Evolutionary conservation across 164 flowering plant genomes (phyloP).

Genomic region (Saururus chinensis): DNA sequence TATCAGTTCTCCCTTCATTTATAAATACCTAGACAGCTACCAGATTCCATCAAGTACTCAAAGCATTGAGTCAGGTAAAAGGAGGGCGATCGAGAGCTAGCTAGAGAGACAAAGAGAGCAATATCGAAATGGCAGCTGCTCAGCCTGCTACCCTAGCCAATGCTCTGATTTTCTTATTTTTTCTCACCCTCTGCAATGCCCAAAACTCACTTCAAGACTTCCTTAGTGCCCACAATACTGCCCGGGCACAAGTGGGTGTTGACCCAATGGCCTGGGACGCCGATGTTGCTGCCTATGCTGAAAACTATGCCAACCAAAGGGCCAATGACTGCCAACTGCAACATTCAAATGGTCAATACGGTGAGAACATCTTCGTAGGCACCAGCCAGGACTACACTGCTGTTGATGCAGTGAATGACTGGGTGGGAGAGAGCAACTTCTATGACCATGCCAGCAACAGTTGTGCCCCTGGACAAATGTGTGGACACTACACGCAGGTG

Average conservation of each 20-base stretch:
- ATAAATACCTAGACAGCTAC: too few species aligned
- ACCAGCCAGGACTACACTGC: neutral
- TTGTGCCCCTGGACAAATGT: slow-evolving; percentile 17
- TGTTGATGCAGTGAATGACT: neutral
- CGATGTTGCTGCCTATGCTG: slow-evolving; percentile 16
- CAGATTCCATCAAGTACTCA: too few species aligned
- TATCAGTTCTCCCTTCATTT: too few species aligned
- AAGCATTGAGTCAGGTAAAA: too few species aligned
- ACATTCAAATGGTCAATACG: slow-evolving; percentile 27
- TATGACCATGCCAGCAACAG: neutral
- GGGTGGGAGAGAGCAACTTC: neutral
- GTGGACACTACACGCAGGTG: slow-evolving; percentile 57
- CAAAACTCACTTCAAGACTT: neutral
- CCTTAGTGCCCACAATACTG: slow-evolving; percentile 2
- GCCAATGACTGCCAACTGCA: slow-evolving; percentile 21
- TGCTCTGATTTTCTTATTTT: neutral
- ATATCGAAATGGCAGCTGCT: too few species aligned
- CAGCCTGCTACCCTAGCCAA: too few species aligned
- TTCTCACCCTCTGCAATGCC: neutral
- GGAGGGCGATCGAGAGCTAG: too few species aligned
- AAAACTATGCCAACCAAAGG: slow-evolving; percentile 15
- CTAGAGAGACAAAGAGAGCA: too few species aligned
- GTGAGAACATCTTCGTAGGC: slow-evolving; percentile 48
- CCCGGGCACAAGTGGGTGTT: neutral
- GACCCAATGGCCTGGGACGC: slow-evolving; percentile 1